Conservation (phyloP, 73 alveolate genomes). For the Tetrahymena borealis region DNA sequence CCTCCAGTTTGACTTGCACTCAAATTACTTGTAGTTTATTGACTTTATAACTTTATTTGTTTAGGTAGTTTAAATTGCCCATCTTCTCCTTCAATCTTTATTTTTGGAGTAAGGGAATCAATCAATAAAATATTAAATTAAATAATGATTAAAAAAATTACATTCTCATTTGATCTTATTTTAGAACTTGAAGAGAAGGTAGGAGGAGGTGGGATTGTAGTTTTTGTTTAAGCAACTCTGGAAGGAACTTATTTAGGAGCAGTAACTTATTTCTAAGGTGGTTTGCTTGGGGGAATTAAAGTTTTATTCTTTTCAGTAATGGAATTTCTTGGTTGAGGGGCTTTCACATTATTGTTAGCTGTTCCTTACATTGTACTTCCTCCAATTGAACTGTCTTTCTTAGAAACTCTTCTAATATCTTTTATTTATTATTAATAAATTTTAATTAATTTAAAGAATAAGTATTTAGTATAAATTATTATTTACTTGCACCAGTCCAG, state of each 20-base stretch:
- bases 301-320: not conserved
- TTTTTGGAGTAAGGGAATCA: not conserved
- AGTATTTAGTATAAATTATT: not conserved
- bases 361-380: not conserved
- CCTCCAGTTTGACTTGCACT: not conserved
- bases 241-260: not conserved
- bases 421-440: not conserved
- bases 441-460: not conserved
- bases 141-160: not conserved
- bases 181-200: not conserved
- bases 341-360: not conserved
- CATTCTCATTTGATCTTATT: not conserved
- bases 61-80: not conserved
- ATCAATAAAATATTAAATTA: not conserved
- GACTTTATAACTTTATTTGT: not conserved
- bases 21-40: not conserved
- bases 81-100: not conserved
- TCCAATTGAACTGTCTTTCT: not conserved
- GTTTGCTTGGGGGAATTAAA: not conserved
- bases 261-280: not conserved
- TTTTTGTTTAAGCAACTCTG: not conserved
- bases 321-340: not conserved
- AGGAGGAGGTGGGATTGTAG: not conserved
- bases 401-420: not conserved
- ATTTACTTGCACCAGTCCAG: constrained; percentile 46